Conservation (phyloP, 164 flowering plant species). For the Chimonanthus salicifolius region DNA sequence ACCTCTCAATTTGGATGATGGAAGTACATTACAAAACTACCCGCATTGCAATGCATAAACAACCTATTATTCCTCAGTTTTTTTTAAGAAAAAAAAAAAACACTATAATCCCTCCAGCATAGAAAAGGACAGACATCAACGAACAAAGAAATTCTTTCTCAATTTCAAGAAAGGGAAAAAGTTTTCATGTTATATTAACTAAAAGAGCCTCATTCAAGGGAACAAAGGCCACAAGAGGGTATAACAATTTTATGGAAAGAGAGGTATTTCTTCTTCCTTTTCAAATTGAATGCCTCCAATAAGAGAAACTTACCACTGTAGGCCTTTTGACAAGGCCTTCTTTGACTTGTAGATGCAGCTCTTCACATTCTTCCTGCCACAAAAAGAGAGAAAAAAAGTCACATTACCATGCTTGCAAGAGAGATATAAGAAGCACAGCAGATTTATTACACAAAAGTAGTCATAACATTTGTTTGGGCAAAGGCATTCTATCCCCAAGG, state of each 20-base stretch:
- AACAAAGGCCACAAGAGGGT: too few species aligned
- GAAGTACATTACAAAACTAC: background rate
- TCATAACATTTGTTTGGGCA: too few species aligned
- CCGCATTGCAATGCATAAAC: background rate
- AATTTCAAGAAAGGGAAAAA: background rate
- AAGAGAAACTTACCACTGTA: conserved; percentile 40
- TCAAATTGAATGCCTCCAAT: background rate
- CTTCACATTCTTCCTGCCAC: conserved; percentile 82
- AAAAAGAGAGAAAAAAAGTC: background rate
- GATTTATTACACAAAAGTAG: too few species aligned
- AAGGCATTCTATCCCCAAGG: too few species aligned
- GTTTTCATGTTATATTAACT: background rate
- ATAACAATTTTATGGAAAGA: background rate
- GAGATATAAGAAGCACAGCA: too few species aligned
- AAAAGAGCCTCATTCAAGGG: too few species aligned
- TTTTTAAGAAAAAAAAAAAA: too few species aligned
- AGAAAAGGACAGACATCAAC: background rate
- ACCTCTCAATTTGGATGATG: background rate
- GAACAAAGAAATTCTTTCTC: background rate
- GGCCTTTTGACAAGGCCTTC: conserved; percentile 53
- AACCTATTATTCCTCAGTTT: background rate
- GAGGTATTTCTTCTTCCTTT: background rate
- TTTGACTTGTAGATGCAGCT: conserved; percentile 48
- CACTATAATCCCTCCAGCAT: background rate
- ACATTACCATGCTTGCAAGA: too few species aligned